Conservation (phyloP, 768 basidiomycete genomes). For the Cyathus striatus region DNA sequence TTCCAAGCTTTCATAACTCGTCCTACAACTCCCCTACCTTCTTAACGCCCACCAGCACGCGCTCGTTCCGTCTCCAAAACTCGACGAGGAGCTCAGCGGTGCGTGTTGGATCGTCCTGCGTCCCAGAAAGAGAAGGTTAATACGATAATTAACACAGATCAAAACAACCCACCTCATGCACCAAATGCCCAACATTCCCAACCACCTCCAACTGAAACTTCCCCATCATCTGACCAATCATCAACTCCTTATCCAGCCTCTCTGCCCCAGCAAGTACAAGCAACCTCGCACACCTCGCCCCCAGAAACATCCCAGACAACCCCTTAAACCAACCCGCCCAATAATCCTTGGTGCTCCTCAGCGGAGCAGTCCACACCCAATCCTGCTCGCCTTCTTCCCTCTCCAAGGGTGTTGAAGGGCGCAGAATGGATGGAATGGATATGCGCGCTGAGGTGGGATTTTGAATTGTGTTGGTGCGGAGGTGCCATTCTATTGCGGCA, state of each 20-base stretch:
- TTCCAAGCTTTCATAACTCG: neutral
- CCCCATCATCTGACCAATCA: slow-evolving; percentile 96
- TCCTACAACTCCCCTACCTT: slow-evolving; percentile 44
- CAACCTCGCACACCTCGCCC: slow-evolving; percentile 73
- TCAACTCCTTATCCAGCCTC: slow-evolving; percentile 85
- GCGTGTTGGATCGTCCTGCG: slow-evolving; percentile 78
- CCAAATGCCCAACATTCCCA: slow-evolving; percentile 83
- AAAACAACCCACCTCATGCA: slow-evolving; percentile 72
- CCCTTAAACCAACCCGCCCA: slow-evolving; percentile 99
- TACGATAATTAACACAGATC: slow-evolving; percentile 3
- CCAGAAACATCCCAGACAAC: slow-evolving; percentile 76
- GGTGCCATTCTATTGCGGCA: slow-evolving; percentile 91
- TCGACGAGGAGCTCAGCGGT: slow-evolving; percentile 79
- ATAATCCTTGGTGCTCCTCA: slow-evolving; percentile 81
- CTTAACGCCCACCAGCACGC: slow-evolving; percentile 55
- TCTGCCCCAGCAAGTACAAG: slow-evolving; percentile 92
- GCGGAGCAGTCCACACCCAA: slow-evolving; percentile 80
- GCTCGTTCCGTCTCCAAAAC: slow-evolving; percentile 90
- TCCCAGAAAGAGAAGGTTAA: no score
- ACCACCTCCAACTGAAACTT: slow-evolving; percentile 94
- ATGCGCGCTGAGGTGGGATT: slow-evolving; percentile 80
- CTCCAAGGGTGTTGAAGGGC: no score
- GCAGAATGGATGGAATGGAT: slow-evolving; percentile 81
- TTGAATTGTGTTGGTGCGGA: slow-evolving; percentile 77
- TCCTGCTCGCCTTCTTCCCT: slow-evolving; percentile 27